phyloP scores from a whole-genome alignment of 1,139 yeast species.

The Lodderomyces pseudojiufengensis region DNA sequence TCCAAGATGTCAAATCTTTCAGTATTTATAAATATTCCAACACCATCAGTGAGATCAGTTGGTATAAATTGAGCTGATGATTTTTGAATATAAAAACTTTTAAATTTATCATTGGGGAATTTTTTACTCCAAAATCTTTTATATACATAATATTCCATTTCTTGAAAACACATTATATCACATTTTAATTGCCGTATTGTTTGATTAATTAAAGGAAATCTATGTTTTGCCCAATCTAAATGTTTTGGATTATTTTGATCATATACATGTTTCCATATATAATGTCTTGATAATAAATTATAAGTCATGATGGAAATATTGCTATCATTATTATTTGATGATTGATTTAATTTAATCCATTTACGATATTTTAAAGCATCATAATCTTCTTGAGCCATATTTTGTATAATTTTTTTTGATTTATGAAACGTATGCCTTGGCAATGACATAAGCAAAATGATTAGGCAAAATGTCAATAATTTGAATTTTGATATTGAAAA shows the following conservation, averaged over 20 bases:
- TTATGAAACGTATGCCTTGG: too few species aligned
- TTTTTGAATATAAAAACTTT: constrained; percentile 46
- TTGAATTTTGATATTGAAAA: too few species aligned
- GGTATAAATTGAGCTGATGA: constrained; percentile 46
- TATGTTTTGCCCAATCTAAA: constrained; percentile 41
- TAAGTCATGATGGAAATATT: constrained; percentile 41
- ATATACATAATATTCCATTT: constrained; percentile 51
- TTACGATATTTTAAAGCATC: constrained; percentile 23
- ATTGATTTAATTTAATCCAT: constrained; percentile 17
- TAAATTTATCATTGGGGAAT: constrained; percentile 31
- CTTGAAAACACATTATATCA: constrained; percentile 62
- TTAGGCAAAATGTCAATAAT: too few species aligned
- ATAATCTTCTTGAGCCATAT: constrained; percentile 10
- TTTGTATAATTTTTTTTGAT: too few species aligned
- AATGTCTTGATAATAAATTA: constrained; percentile 53
- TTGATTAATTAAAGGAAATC: constrained; percentile 43
- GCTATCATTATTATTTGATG: constrained; percentile 3
- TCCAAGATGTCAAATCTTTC: constrained; percentile 44
- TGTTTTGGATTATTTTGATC: constrained; percentile 43
- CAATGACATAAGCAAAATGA: too few species aligned
- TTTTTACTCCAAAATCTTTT: constrained; percentile 36
- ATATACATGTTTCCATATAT: constrained; percentile 56
- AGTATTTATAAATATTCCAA: constrained; percentile 47
- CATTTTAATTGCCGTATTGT: constrained; percentile 38
- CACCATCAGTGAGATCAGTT: constrained; percentile 51